These are phyloP conservation scores for Avicennia marina DNA, from an alignment of 257 asterid species.

Conservation along the genomic window DNA sequence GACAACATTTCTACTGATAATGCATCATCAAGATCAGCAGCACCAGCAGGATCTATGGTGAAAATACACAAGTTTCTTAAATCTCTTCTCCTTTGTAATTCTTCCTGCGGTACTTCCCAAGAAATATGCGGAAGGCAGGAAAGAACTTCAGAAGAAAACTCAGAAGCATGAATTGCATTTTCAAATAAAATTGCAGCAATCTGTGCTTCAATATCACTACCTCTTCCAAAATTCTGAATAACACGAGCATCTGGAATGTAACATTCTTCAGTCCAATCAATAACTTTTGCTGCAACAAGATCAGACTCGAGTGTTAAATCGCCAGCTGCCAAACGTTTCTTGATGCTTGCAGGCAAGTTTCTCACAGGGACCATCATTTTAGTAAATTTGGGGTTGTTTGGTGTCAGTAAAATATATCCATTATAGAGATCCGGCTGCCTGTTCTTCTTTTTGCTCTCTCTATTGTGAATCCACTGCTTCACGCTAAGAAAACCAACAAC, in stretches of 20 bases:
- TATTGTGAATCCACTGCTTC: conserved; percentile 54
- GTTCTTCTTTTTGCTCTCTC: conserved; percentile 48
- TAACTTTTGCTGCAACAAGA: conserved; percentile 66
- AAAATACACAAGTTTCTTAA: conserved; percentile 63
- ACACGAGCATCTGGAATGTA: conserved; percentile 61
- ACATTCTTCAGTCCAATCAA: conserved; percentile 73
- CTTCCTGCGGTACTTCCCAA: conserved; percentile 68
- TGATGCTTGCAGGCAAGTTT: conserved; percentile 50
- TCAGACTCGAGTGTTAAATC: conserved; percentile 66
- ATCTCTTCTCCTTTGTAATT: conserved; percentile 49
- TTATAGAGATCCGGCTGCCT: conserved; percentile 24
- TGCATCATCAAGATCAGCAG: conserved; percentile 94
- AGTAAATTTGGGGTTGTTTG: conserved; percentile 71
- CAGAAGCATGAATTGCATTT: conserved; percentile 64
- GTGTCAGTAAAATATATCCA: conserved; percentile 51
- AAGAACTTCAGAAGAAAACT: conserved; percentile 55
- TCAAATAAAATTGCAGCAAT: conserved; percentile 81
- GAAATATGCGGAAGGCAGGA: conserved; percentile 59
- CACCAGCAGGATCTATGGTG: conserved; percentile 77
- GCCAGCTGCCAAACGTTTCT: conserved; percentile 55
- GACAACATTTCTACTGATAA: conserved; percentile 57
- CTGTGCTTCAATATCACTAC: conserved; percentile 68
- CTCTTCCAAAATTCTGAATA: conserved; percentile 60
- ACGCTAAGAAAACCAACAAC: conserved; percentile 68
- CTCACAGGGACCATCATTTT: conserved; percentile 60